Base-by-base conservation (phyloP, 2,329 filamentous ascomycete genomes). In the Colletotrichum sansevieriae region DNA sequence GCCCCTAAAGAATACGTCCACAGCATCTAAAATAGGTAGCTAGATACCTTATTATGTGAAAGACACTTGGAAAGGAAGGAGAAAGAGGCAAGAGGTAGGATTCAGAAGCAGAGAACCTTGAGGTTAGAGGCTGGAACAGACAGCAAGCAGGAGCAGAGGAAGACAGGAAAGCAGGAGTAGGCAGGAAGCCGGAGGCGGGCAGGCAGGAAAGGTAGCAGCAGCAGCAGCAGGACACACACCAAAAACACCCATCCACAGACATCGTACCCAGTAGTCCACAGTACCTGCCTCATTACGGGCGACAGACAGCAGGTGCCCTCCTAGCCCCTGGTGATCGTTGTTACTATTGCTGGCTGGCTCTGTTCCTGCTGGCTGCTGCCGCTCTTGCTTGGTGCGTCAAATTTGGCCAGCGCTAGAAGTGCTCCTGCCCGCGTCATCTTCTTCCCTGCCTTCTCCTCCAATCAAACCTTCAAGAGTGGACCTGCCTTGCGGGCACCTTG, bases 191-290 rank as follows among this genome's bases (percentile, higher is more conserved):
- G 39, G 63, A 47, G 33, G 43, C 29, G 49, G 35, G 29, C 33
- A 49, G 37, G 63, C 55, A 56, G 22, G n/a, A 22, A 22, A 22
- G 13, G 49, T 10, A 29, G 35, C 39, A 65, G 20, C 46, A 41
- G 63, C 63, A 61, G 18, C 18, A 18, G 18, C 18, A 18, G 18
- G 18, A n/a, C n/a, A n/a, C n/a, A n/a, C n/a, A n/a, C n/a, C n/a
- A n/a, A n/a, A n/a, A n/a, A n/a, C n/a, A n/a, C n/a, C n/a, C n/a
- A n/a, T n/a, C n/a, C n/a, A n/a, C n/a, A n/a, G n/a, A n/a, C n/a
- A n/a, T n/a, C n/a, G n/a, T n/a, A n/a, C n/a, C n/a, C n/a, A n/a
- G n/a, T n/a, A n/a, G n/a, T n/a, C n/a, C n/a, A n/a, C n/a, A n/a
- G n/a, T n/a, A n/a, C n/a, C n/a, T n/a, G n/a, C n/a, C n/a, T n/a